Evolutionary conservation across 441 rosid genomes (phyloP), one percentile per base, ranked within the genome.

Genomic region (Populus hybrid): DNA sequence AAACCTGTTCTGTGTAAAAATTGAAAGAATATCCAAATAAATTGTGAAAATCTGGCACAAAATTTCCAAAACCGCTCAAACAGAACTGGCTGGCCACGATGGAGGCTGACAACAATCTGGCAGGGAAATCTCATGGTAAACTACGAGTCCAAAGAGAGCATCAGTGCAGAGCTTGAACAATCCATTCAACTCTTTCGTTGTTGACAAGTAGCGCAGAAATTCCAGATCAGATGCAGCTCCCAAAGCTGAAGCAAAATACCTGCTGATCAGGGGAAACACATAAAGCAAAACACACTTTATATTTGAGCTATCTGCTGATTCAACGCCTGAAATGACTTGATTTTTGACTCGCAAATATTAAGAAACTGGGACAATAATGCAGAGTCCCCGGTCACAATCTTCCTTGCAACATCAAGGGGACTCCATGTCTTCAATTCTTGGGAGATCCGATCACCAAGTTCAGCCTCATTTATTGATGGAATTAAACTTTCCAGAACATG

Each of bases 351-450:
- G 69, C 97, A 97, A 68, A 89, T 90, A 21, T 73, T 80, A 68
- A 80, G 90, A 83, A 92, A 88, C 82, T 88, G 88, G 0, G 80
- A 74, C 53, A 93, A 78, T 36, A 85, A 86, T 8, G 53, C 75
- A 38, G 79, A 78, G 79, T 89, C 88, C 30, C 90, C 90, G 9
- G 69, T 66, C n/a, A 87, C 85, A 61, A 89, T 82, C 86, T 90
- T 90, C 76, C 90, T 86, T 28, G 89, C 90, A 78, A 89, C 84
- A 63, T 89, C 92, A 69, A 75, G 85, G 14, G 85, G 81, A 82
- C 83, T 85, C 98, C 98, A 97, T 5, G 87, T 83, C 70, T 84
- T 89, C 76, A 93, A 74, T 40, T 95, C 89, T 82, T 82, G 80
- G 26, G 83, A 87, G 79, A 90, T 92, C 76, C 88, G 82, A 79